Evolutionary conservation across 164 flowering plant genomes (phyloP), one percentile per base, ranked within the genome.

Genomic region (Sextonia rubra): DNA sequence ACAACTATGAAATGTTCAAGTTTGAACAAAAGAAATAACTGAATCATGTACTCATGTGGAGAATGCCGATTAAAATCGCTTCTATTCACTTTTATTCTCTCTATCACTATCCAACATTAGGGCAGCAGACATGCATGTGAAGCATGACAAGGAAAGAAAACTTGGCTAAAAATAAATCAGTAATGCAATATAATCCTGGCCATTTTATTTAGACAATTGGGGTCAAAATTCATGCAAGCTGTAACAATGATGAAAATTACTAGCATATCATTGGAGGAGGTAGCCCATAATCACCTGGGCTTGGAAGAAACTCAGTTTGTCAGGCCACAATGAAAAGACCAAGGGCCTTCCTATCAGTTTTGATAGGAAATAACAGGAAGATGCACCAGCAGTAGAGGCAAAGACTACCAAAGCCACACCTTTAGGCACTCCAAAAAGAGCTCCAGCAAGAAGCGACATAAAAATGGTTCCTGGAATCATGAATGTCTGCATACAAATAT

Each of bases 381-480:
- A 95, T 79, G 99, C 98, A 64, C 99, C 99, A 52, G 97, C 93
- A 14, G 99, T 95, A 66, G 99, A 96, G 77, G 87, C 75, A 72
- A 91, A 91, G 24, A 95, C 97, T 47, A 95, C 98, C 48, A 95
- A 77, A 44, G 92, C 90, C 55, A 95, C 89, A 67, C 99, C 98
- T 82, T 83, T 90, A 75, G 86, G 76, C 65, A 93, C 91, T 68
- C 99, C 99, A 74, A 95, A 95, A 69, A 95, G 94, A 3, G 99
- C 83, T 68, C 99, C 99, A 67, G 99, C 99, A 71, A 95, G 93
- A 80, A 95, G 78, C 12, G 99, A 95, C 97, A 93, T 90, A 79
- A 95, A 95, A n/a, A 93, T 87, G 14, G 99, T 93, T 44, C 99
- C 99, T 0, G 98, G 99, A 69, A 95, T 95, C 99, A 95, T 95